Evolutionary conservation across 2,329 filamentous ascomycete genomes (phyloP), one percentile per base, ranked within the genome.

Genomic region (Ceratocystis eucalypticola): DNA sequence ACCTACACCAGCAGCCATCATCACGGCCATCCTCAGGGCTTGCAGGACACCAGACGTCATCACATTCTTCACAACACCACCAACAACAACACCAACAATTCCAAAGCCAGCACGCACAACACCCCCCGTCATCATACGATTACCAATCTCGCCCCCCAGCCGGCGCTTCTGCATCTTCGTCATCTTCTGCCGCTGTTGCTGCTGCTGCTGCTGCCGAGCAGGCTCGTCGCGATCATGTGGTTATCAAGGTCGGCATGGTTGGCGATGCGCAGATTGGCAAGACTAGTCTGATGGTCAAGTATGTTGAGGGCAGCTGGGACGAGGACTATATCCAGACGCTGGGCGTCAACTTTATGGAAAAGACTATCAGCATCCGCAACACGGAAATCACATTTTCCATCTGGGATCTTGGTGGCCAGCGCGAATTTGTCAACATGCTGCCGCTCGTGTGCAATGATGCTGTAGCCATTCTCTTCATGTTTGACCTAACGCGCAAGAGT

Each of bases 311-410:
- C 68, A 96, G 92, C 77, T 99, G 94, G 91, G 94, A 99, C 76
- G 94, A 99, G 78, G 94, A 99, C 76, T 99, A 99, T 77, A 99
- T 99, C 73, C 94, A 99, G 78, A 99, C 94, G 25, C 80, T 99
- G 57, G 94, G 94, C 71, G 94, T 99, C 77, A 99, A 99, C 77
- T 99, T 99, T 77, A 99, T 99, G 94, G 94, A 99, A 77, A 99
- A 99, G 82, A 99, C 94, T 45, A 99, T 99, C 74, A 96, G 91
- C 69, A 99, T 99, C 76, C 89, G 94, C 69, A 99, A 99, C 77
- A 99, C 94, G 17, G 94, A 99, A 77, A 99, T 99, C 76, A 99
- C 94, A 55, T 99, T 99, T 78, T 96, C 91, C 69, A 99, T 99
- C 74, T 99, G 94, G 94, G 94, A 99, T 80, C 78, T 99, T 66